phyloP scores from a whole-genome alignment of 257 asterid genomes.

The Rauvolfia tetraphylla region DNA sequence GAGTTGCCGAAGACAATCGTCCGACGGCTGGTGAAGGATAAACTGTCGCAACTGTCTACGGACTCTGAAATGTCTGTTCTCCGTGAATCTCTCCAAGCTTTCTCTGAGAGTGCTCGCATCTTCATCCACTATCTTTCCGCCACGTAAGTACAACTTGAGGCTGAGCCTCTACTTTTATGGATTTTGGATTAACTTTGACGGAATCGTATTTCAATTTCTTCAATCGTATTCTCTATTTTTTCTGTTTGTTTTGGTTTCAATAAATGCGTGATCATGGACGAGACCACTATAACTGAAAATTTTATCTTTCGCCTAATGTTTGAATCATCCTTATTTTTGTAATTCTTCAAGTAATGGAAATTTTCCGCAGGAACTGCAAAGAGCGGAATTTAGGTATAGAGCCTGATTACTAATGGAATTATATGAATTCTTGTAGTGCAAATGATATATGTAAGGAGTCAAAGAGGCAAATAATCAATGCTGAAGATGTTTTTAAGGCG shows the following conservation, averaged over 20 bases:
- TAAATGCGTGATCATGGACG: neutral
- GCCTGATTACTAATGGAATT: neutral
- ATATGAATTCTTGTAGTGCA: constrained; percentile 35
- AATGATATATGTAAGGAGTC: constrained; percentile 88
- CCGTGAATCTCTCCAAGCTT: constrained; percentile 71
- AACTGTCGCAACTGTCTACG: constrained; percentile 69
- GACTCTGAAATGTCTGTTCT: constrained; percentile 62
- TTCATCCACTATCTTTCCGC: constrained; percentile 89
- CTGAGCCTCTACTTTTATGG: neutral
- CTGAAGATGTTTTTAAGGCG: constrained; percentile 93
- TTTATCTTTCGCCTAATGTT: neutral
- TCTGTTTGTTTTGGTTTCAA: neutral
- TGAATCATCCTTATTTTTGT: neutral
- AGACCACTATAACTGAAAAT: neutral
- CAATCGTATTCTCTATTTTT: neutral
- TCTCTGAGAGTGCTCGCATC: constrained; percentile 79
- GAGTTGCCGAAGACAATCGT: constrained; percentile 87
- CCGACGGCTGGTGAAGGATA: constrained; percentile 88
- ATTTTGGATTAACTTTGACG: neutral
- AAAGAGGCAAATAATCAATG: constrained; percentile 70
- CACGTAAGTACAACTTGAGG: constrained; percentile 38
- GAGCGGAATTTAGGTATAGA: neutral
- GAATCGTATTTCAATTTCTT: neutral
- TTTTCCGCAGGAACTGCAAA: neutral
- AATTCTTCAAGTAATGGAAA: neutral